Evolutionary conservation across 352 stramenopile species (phyloP), one percentile per base, ranked within the genome.

Genomic region (Phytopythium aichiense): DNA sequence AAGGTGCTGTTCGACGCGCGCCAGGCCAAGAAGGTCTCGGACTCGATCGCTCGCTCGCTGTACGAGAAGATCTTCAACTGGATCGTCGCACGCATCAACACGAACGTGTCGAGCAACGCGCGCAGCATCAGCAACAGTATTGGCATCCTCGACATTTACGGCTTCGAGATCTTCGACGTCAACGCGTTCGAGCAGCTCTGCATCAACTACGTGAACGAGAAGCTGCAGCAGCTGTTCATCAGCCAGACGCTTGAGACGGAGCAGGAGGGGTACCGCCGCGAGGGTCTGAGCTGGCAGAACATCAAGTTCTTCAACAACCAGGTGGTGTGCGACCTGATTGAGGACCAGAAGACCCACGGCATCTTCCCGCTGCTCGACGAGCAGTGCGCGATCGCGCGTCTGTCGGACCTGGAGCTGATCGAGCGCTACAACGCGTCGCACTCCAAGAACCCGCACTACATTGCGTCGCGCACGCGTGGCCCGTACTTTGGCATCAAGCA

Each of bases 1-100:
- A 89, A 88, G 54, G 76, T 94, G 55, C 68, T 88, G 45, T 90
- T 91, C 33, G 81, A 91, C 49, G 72, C 74, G 18, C 79, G 77
- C 37, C 85, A 94, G 61, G 86, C 84, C 12, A 89, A 88, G 58
- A 92, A 94, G 49, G 85, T 94, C 7, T 83, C 73, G 37, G 81
- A 96, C 63, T 92, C 88, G 64, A 88, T 96, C 58, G 89, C 87
- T 56, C 84, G 87, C 42, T 90, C 78, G 40, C 69, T 95, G 51
- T 97, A 97, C 81, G 84, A 92, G 58, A 92, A 95, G 55, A 88
- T 97, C 51, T 97, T 97, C 63, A 84, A 90, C 69, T 95, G 84
- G 84, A 86, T 97, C 61, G 86, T 97, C 40, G 70, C 67, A 43
- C 84, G 84, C 43, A 89, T 94, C 69, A 97, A 97, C 82, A 77